Evolutionary conservation across 1,284 basidiomycete genomes (phyloP).

Genomic region (Ceratobasidium sp.): DNA sequence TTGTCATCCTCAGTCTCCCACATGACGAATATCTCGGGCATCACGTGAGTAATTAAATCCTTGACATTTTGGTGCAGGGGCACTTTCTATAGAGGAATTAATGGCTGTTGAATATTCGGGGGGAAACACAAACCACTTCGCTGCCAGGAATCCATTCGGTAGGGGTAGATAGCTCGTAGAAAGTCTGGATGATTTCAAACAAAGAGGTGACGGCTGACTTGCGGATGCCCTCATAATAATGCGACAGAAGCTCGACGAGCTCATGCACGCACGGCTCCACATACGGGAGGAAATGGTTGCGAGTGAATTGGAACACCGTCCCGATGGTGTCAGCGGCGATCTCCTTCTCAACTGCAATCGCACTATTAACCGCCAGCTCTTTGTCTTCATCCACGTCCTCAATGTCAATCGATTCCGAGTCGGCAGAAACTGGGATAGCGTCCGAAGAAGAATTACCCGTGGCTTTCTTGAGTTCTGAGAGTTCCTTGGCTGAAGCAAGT

Average conservation of each 20-base stretch:
- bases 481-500: conserved; percentile 51
- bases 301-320: conserved; percentile 86
- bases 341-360: conserved; percentile 99
- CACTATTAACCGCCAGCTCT: conserved; percentile 91
- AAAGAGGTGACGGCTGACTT: conserved; percentile 92
- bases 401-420: conserved; percentile 63
- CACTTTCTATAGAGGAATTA: conserved; percentile 50
- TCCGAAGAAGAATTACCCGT: conserved; percentile 73
- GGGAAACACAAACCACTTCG: conserved; percentile 57
- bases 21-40: conserved; percentile 84
- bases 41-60: conserved; percentile 79
- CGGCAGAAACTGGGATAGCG: conserved; percentile 66
- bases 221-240: conserved; percentile 98
- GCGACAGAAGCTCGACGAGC: conserved; percentile 81
- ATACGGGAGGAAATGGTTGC: conserved; percentile 88
- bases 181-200: conserved; percentile 89
- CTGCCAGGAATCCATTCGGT: conserved; percentile 84
- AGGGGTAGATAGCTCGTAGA: conserved; percentile 88
- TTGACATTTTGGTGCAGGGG: conserved; percentile 81
- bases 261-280: conserved; percentile 82
- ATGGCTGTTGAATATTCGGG: neutral
- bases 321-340: conserved; percentile 98
- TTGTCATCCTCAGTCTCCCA: conserved; percentile 97
- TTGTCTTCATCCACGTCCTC: conserved; percentile 84
- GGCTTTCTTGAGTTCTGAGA: conserved; percentile 53